Evolutionary conservation across 768 basidiomycete species (phyloP), one percentile per base, ranked within the genome.

Genomic region (Pulveroboletus sp.): DNA sequence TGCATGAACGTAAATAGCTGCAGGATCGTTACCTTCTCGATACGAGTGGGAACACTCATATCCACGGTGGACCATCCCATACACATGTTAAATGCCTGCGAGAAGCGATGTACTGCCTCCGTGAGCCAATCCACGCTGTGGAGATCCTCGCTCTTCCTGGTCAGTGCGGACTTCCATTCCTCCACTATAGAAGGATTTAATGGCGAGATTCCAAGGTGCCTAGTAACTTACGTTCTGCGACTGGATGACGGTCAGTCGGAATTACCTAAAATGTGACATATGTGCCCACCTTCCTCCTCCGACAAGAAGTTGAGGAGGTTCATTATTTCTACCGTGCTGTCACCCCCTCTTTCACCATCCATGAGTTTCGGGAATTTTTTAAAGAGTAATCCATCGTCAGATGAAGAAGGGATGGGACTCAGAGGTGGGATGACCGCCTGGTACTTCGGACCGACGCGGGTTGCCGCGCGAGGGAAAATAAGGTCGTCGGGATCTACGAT

Each of bases 391-490:
- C 10, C 40, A 37, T 49, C 50, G 11, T 27, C 53, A 13, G 77
- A 77, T 55, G 72, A 68, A 10, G 74, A 71, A 41, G 61, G 61
- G 48, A 68, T 60, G 47, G 72, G 63, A 63, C 65, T 37, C 23
- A 56, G 43, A 45, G 53, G 61, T 40, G 76, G 81, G 14, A 81
- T 82, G 54, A 61, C 74, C 37, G 77, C 87, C 68, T 97, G 93
- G 63, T 80, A 97, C 63, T 89, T 93, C 34, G 83, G 78, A 14
- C 93, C 93, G 31, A 92, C 78, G n/a, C 94, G 85, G 20, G 90
- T 94, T 7, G 90, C 86, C 13, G 92, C 85, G 50, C 93, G 86
- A 51, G 95, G 94, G 67, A 93, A 97, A 65, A 98, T 95, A 51
- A 93, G 81, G 72, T 99, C 95, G 68, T 99, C 93, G 40, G 91